Conservation (phyloP, 129 eudicot genomes). For the Glebionis coronaria region DNA sequence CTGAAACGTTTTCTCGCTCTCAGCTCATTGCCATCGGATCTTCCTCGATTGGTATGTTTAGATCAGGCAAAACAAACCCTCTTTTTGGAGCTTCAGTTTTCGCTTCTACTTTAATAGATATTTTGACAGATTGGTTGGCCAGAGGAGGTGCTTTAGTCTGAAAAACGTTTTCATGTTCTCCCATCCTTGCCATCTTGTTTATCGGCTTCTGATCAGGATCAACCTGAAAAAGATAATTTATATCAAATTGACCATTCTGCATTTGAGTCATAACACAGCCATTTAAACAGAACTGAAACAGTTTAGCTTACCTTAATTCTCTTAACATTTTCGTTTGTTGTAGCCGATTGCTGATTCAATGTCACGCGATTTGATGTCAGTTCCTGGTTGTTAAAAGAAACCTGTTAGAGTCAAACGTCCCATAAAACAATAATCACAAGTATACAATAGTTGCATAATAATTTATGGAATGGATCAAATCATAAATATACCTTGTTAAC, state of each 20-base stretch:
- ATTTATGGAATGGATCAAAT: not conserved
- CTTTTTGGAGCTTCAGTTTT: slow-evolving; percentile 15
- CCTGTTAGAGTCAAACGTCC: not conserved
- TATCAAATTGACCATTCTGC: not conserved
- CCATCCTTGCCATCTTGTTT: not conserved
- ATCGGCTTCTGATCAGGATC: slow-evolving; percentile 21
- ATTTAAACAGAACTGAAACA: not conserved
- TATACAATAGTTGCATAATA: not conserved
- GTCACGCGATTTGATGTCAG: slow-evolving; percentile 33
- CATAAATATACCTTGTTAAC: slow-evolving; percentile 40
- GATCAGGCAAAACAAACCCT: slow-evolving; percentile 56
- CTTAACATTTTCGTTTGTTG: slow-evolving; percentile 39
- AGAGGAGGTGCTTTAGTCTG: slow-evolving; percentile 19
- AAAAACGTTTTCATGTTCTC: not conserved
- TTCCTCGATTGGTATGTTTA: slow-evolving; percentile 52
- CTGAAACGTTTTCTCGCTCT: not conserved
- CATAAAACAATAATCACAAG: not conserved
- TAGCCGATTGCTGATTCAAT: slow-evolving; percentile 31
- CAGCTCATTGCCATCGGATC: slow-evolving; percentile 30
- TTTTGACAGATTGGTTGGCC: not conserved
- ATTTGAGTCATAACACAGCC: not conserved
- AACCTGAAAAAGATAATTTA: slow-evolving; percentile 32
- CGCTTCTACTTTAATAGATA: slow-evolving; percentile 15
- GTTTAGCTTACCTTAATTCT: slow-evolving; percentile 44
- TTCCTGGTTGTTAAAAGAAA: slow-evolving; percentile 32